Evolutionary conservation across 1,284 basidiomycete genomes (phyloP), one percentile per base, ranked within the genome.

Genomic region (Puccinia hordei): DNA sequence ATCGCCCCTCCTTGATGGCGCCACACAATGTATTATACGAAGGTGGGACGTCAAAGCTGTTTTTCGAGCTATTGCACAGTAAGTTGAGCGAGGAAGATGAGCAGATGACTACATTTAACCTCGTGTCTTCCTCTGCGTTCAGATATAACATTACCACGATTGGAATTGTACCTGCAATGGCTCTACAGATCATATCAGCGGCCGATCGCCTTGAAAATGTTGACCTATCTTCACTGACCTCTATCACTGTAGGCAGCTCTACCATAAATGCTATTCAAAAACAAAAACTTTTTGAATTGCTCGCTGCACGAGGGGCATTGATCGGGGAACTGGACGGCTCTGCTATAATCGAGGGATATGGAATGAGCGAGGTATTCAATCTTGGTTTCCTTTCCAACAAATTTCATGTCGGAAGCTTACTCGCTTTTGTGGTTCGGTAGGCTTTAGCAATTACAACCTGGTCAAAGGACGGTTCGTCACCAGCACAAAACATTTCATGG

Each of bases 301-400:
- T 74, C 15, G 22, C 38, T 0, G 61, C 73, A 19, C 24, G 55
- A 15, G 73, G 73, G n/a, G 73, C 73, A 46, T n/a, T 57, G 38
- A 41, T 38, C 61, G 73, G 55, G 12, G 19, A 74, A 46, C 27
- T 41, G 19, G 73, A 74, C 38, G 73, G 55, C 38, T 41, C 55
- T 3, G 24, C 51, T 24, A 74, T 74, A n/a, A 30, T 57, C 30
- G 55, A 74, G 44, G 73, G 73, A 19, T 74, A 74, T 74, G 73
- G 73, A 61, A 57, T 74, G 73, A 74, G 73, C 27, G 73, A 74
- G 59, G 73, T 74, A 41, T 59, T 46, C 22, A 35, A 33, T 74
- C n/a, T 66, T 38, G 27, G 1, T 17, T 19, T 73, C n/a, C n/a
- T 49, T 53, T 33, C 15, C n/a, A 73, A 30, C n/a, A n/a, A 33